Evolutionary conservation across 75 land plant species (phyloP).

Genomic region (Pinus taeda): DNA sequence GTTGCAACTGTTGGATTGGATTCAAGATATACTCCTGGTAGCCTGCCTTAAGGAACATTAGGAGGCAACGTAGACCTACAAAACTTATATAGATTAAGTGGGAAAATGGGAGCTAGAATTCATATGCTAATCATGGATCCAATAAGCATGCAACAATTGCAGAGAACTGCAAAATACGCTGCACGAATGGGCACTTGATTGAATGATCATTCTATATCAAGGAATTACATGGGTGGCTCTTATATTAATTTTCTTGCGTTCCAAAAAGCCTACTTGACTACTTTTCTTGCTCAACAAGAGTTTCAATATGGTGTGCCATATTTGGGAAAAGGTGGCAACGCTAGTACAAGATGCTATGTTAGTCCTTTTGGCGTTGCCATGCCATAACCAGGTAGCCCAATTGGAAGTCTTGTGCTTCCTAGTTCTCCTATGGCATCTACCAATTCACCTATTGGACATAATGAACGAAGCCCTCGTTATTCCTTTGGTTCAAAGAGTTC

Average conservation of each 20-base stretch:
- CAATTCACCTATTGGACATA: slow-evolving; percentile 47
- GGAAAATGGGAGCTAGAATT: slow-evolving; percentile 31
- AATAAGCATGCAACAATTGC: slow-evolving; percentile 60
- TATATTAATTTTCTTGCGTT: slow-evolving; percentile 47
- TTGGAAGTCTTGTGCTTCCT: too few relatives aligned
- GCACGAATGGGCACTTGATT: slow-evolving; percentile 27
- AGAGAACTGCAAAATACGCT: slow-evolving; percentile 28
- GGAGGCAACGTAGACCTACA: slow-evolving; percentile 28
- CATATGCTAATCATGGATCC: slow-evolving; percentile 62
- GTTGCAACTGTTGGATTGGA: slow-evolving; percentile 52
- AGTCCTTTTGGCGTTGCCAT: too few relatives aligned
- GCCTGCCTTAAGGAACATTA: slow-evolving; percentile 25
- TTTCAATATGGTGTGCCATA: slow-evolving; percentile 58
- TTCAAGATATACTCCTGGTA: slow-evolving; percentile 34
- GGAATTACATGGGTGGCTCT: slow-evolving; percentile 48
- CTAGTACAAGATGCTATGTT: slow-evolving; percentile 39
- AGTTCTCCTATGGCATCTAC: slow-evolving; percentile 15
- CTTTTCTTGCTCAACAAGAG: slow-evolving; percentile 47
- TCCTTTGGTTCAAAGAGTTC: slow-evolving; percentile 45
- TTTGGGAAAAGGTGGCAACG: slow-evolving; percentile 30
- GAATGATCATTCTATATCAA: slow-evolving; percentile 43
- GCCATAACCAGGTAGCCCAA: too few relatives aligned
- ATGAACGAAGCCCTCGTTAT: slow-evolving; percentile 52
- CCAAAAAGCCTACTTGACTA: slow-evolving; percentile 56
- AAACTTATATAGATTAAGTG: slow-evolving; percentile 41